Conservation (phyloP, 768 basidiomycete genomes). For the Phaeotremella fagi region DNA sequence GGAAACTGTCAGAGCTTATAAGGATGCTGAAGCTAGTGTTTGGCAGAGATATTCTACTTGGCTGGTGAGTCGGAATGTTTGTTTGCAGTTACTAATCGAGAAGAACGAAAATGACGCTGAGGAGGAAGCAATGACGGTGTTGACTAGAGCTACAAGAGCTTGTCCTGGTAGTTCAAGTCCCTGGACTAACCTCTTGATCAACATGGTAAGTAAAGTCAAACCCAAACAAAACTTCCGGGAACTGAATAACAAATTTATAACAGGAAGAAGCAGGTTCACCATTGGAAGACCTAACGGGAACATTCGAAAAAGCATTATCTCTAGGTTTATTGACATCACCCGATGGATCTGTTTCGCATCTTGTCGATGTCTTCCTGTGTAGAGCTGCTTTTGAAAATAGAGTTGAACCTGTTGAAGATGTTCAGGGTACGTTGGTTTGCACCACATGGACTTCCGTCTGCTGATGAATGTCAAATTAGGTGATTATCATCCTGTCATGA, state of each 20-base stretch:
- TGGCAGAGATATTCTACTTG: constrained; percentile 36
- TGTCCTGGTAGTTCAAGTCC: constrained; percentile 34
- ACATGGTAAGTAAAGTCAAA: constrained; percentile 21
- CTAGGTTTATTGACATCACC: constrained; percentile 23
- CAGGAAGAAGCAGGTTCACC: constrained; percentile 15
- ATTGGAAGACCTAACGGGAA: constrained; percentile 3
- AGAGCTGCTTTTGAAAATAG: constrained; percentile 24
- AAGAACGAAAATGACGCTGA: constrained; percentile 2
- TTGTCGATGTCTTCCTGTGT: constrained; percentile 17
- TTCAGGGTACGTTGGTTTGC: constrained; percentile 1
- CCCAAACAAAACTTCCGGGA: too few species aligned
- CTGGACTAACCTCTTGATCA: constrained; percentile 23
- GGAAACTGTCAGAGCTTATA: constrained; percentile 19
- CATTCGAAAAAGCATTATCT: constrained; percentile 21
- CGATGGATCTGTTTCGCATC: constrained; percentile 9
- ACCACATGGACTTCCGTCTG: not conserved
- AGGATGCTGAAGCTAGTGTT: constrained; percentile 31
- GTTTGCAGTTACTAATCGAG: too few species aligned
- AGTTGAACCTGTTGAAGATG: constrained; percentile 2
- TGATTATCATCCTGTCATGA: constrained; percentile 14
- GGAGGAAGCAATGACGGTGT: constrained; percentile 9
- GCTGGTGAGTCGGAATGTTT: constrained; percentile 25
- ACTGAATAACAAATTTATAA: too few species aligned
- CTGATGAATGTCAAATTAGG: not conserved
- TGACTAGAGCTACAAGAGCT: constrained; percentile 24